Evolutionary conservation across 257 asterid species (phyloP).

Genomic region (Gardenia jasminoides): DNA sequence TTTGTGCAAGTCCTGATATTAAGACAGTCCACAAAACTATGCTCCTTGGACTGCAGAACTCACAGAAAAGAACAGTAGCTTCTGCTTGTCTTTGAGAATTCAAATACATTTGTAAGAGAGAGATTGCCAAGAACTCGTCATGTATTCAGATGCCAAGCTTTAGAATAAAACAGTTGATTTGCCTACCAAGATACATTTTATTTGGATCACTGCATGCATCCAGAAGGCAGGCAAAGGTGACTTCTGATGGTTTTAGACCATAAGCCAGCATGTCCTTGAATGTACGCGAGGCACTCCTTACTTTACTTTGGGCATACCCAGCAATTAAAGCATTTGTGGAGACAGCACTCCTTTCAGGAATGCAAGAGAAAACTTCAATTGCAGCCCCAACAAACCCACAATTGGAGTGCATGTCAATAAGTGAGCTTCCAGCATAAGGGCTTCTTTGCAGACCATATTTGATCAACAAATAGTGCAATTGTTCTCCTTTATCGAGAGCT

Average conservation of each 20-base stretch:
- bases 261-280: constrained; percentile 51
- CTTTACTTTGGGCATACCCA: constrained; percentile 56
- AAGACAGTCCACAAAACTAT: constrained; percentile 77
- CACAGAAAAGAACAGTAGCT: constrained; percentile 63
- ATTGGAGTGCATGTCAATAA: constrained; percentile 86
- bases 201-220: constrained; percentile 45
- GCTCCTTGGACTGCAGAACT: constrained; percentile 74
- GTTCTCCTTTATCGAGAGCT: constrained; percentile 59
- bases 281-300: constrained; percentile 39
- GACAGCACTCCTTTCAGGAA: constrained; percentile 63
- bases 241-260: constrained; percentile 72
- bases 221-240: constrained; percentile 83
- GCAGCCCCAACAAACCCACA: constrained; percentile 63
- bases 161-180: constrained; percentile 60
- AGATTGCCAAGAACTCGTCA: constrained; percentile 71
- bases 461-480: constrained; percentile 61
- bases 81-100: constrained; percentile 36
- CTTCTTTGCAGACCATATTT: constrained; percentile 69
- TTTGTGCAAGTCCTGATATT: constrained; percentile 66
- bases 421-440: constrained; percentile 73
- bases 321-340: constrained; percentile 70
- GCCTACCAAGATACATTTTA: constrained; percentile 52
- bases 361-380: constrained; percentile 47
- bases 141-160: constrained; percentile 53
- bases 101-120: constrained; percentile 82